A percentile compares a stretch with the other conserved stretches of the same genome.
Conservation (phyloP, 1,284 basidiomycete genomes). For the Abortiporus biennis region DNA sequence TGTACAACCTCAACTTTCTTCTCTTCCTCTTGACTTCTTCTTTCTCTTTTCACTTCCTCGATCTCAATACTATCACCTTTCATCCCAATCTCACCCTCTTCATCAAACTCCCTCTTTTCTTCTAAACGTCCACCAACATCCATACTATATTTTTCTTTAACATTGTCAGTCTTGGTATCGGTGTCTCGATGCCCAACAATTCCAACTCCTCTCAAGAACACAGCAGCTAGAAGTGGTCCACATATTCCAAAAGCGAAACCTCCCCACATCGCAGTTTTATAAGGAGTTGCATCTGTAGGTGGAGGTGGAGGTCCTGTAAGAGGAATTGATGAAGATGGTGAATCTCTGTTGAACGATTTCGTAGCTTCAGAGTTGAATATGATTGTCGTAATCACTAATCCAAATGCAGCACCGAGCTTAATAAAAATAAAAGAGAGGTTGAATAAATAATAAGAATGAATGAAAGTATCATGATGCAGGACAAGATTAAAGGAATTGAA, state of each 20-base stretch:
- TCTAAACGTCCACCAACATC: not conserved
- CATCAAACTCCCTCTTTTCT: too few relatives aligned
- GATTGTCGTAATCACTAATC: conserved; percentile 70
- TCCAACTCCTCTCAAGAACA: conserved; percentile 56
- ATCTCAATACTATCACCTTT: too few relatives aligned
- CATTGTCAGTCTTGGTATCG: not conserved
- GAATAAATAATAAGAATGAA: not conserved
- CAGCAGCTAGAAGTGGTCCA: conserved; percentile 40
- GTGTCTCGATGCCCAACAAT: conserved; percentile 41
- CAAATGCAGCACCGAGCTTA: conserved; percentile 71
- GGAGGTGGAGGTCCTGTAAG: conserved; percentile 20
- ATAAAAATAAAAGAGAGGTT: too few relatives aligned
- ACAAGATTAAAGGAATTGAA: conserved; percentile 1
- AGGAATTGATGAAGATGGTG: not conserved
- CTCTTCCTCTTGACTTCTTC: too few relatives aligned
- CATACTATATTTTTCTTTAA: not conserved
- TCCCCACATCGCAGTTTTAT: conserved; percentile 60
- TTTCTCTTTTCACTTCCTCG: too few relatives aligned
- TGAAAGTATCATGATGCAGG: not conserved
- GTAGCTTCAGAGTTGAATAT: conserved; percentile 52
- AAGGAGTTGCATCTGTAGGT: conserved; percentile 40
- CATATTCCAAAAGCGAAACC: conserved; percentile 52
- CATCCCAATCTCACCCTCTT: too few relatives aligned
- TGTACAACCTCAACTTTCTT: too few relatives aligned
- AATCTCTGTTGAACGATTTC: conserved; percentile 20